These are phyloP conservation scores for Cryphonectria radicalis DNA, from an alignment of 2,329 filamentous ascomycete species.

Conservation along the genomic window DNA sequence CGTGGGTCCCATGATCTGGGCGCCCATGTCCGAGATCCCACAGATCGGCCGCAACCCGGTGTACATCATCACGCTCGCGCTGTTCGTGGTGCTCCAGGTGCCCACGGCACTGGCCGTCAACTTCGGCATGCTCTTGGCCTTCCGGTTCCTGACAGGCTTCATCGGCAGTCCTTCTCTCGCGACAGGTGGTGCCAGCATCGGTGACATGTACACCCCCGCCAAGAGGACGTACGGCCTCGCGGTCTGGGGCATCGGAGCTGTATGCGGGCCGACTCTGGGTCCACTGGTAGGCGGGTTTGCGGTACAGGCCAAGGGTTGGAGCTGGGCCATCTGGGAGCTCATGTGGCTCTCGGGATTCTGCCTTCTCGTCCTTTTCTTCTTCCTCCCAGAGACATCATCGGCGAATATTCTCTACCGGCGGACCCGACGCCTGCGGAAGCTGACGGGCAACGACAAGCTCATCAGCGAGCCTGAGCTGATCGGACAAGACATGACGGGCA, in stretches of 20 bases:
- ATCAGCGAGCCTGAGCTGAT: constrained; percentile 58
- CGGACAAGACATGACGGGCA: constrained; percentile 49
- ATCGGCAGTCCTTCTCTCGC: constrained; percentile 68
- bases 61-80: constrained; percentile 68
- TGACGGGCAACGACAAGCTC: constrained; percentile 41
- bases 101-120: constrained; percentile 66
- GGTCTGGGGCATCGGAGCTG: constrained; percentile 58
- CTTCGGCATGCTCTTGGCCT: constrained; percentile 65
- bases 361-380: constrained; percentile 61
- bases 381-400: constrained; percentile 65
- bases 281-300: constrained; percentile 64
- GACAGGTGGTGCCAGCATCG: constrained; percentile 56
- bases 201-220: constrained; percentile 59
- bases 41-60: constrained; percentile 68
- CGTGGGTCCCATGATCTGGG: constrained; percentile 67
- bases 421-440: constrained; percentile 51
- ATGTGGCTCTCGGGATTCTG: constrained; percentile 64
- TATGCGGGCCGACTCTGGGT: constrained; percentile 55
- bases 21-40: constrained; percentile 69
- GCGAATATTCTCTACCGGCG: constrained; percentile 58
- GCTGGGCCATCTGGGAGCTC: constrained; percentile 67
- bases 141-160: constrained; percentile 68
- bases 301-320: constrained; percentile 60
- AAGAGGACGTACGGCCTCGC: constrained; percentile 63
- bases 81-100: constrained; percentile 70